Conservation (phyloP, 768 basidiomycete genomes). For the Rubroboletus satanas region DNA sequence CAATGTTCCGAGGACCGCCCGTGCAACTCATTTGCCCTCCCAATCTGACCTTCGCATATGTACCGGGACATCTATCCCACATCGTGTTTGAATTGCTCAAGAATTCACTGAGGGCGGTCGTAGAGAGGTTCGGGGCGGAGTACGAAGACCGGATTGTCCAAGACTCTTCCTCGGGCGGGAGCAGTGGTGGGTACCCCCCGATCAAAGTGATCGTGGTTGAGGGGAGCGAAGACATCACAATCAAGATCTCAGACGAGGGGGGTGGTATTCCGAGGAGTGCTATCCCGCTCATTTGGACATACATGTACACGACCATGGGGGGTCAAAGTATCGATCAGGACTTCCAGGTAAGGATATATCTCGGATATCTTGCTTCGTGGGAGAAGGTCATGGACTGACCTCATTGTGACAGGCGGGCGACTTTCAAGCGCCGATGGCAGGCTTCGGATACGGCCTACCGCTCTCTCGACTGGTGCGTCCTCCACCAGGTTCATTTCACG, state of each 20-base stretch:
- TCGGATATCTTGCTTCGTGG: not conserved
- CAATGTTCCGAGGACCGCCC: constrained; percentile 92
- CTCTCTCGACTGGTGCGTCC: constrained; percentile 77
- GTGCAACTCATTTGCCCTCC: constrained; percentile 94
- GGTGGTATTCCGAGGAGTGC: constrained; percentile 83
- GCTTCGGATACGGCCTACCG: constrained; percentile 92
- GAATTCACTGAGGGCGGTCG: constrained; percentile 94
- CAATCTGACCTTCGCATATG: constrained; percentile 85
- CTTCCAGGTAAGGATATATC: constrained; percentile 39
- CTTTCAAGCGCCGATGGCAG: constrained; percentile 98
- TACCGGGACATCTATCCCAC: constrained; percentile 94
- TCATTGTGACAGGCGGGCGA: constrained; percentile 55
- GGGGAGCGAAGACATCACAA: constrained; percentile 97
- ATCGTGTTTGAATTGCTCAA: constrained; percentile 97
- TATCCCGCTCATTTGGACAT: constrained; percentile 96
- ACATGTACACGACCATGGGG: constrained; percentile 90
- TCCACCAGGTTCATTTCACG: not conserved
- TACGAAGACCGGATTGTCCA: constrained; percentile 46
- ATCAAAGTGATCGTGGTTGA: constrained; percentile 72
- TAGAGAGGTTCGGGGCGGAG: constrained; percentile 85
- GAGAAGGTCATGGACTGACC: not conserved
- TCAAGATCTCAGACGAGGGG: constrained; percentile 98
- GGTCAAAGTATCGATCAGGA: constrained; percentile 69
- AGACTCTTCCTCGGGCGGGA: not conserved
- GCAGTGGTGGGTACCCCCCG: constrained; percentile 17